Evolutionary conservation across 441 rosid species (phyloP).

Genomic region (Croton laevigatus): DNA sequence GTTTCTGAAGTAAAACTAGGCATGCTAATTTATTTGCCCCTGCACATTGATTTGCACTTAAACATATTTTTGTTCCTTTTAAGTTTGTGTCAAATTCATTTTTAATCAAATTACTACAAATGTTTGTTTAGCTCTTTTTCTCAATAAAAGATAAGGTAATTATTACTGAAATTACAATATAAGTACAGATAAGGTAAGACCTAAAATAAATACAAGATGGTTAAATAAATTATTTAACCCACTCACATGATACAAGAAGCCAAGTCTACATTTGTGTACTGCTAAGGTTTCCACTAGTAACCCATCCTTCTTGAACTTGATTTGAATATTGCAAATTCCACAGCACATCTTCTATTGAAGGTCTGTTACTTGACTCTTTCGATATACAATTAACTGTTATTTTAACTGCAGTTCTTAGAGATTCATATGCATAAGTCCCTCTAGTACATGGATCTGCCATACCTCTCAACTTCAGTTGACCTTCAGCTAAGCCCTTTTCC

Average conservation of each 20-base stretch:
- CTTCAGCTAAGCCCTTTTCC: conserved; percentile 57
- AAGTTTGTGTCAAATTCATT: no score
- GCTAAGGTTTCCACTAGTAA: conserved; percentile 65
- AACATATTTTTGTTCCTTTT: no score
- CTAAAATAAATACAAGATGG: no score
- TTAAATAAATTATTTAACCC: background rate
- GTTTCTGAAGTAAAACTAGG: no score
- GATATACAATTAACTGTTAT: conserved; percentile 68
- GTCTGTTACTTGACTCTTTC: conserved; percentile 46
- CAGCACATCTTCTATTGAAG: conserved; percentile 71
- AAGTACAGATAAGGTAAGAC: no score
- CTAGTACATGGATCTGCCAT: conserved; percentile 52
- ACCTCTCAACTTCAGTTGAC: conserved; percentile 42
- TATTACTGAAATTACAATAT: no score
- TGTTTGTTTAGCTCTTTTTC: no score
- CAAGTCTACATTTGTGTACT: conserved; percentile 27
- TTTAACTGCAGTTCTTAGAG: conserved; percentile 61
- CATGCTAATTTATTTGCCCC: no score
- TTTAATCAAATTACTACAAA: no score
- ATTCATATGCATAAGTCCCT: conserved; percentile 75
- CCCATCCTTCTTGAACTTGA: conserved; percentile 84
- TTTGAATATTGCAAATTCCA: conserved; percentile 80
- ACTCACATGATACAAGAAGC: background rate
- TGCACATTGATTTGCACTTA: no score
- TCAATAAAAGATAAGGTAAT: no score